phyloP scores from a whole-genome alignment of 495 filamentous ascomycete genomes.

The Penicillium paradoxum region DNA sequence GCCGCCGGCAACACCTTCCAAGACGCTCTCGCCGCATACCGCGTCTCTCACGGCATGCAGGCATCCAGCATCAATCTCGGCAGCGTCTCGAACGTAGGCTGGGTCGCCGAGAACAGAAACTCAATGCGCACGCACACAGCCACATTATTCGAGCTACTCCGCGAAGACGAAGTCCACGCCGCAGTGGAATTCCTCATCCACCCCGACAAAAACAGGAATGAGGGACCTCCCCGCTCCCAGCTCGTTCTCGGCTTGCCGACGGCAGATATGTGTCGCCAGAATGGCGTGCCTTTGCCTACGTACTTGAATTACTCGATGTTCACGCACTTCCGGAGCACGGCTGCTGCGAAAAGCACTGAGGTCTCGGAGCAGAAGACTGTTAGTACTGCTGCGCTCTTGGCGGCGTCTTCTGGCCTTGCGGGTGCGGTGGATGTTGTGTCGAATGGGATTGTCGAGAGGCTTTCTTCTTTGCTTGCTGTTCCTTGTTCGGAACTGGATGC shows the following conservation, averaged over 20 bases:
- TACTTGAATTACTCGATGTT: conserved; percentile 29
- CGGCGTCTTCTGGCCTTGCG: conserved; percentile 2
- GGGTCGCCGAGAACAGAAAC: conserved; percentile 38
- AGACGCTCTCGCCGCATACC: conserved; percentile 35
- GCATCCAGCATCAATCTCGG: conserved; percentile 50
- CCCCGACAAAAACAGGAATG: background rate
- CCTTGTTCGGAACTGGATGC: conserved; percentile 38
- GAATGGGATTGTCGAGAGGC: conserved; percentile 20
- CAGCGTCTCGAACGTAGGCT: conserved; percentile 51
- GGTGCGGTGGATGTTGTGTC: conserved; percentile 19
- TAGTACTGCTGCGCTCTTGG: conserved; percentile 9
- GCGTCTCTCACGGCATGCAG: conserved; percentile 19
- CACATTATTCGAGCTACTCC: conserved; percentile 21
- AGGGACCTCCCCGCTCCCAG: conserved; percentile 7
- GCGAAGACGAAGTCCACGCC: conserved; percentile 26
- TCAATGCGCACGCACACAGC: conserved; percentile 13
- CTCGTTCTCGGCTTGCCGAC: conserved; percentile 24
- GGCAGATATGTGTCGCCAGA: conserved; percentile 16
- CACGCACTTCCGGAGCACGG: conserved; percentile 19
- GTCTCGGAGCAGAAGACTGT: conserved; percentile 6
- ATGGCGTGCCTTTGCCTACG: conserved; percentile 20
- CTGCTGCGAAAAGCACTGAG: background rate
- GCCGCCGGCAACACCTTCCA: conserved; percentile 48
- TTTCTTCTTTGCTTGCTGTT: conserved; percentile 27
- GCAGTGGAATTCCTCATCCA: conserved; percentile 30